Evolutionary conservation across 768 basidiomycete species (phyloP).

Genomic region (Macrolepiota dolichaula): DNA sequence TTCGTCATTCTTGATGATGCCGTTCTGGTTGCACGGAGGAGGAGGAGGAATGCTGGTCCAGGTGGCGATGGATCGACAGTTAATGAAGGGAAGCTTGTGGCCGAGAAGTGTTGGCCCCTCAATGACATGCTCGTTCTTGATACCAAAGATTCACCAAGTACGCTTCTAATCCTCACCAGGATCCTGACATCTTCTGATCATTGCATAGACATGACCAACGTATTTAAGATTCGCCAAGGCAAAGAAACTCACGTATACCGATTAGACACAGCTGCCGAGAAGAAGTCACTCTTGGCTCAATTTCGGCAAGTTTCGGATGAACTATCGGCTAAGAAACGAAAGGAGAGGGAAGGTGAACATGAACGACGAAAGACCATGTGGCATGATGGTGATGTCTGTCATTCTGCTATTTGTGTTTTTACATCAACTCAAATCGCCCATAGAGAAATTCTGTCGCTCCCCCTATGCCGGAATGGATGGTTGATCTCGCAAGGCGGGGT

Average conservation of each 20-base stretch:
- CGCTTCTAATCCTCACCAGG: constrained; percentile 21
- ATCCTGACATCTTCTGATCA: constrained; percentile 7
- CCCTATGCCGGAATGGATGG: constrained; percentile 74
- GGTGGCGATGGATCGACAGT: constrained; percentile 39
- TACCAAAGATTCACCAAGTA: constrained; percentile 92
- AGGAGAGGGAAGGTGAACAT: constrained; percentile 92
- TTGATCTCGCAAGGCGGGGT: constrained; percentile 57
- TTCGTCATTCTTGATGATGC: constrained; percentile 92
- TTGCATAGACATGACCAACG: constrained; percentile 76
- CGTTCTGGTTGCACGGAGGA: constrained; percentile 79
- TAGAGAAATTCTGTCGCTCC: constrained; percentile 40
- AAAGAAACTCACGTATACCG: constrained; percentile 96
- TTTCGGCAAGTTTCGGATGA: constrained; percentile 95
- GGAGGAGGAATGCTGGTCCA: constrained; percentile 58
- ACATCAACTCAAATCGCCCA: not conserved
- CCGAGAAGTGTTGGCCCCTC: constrained; percentile 90
- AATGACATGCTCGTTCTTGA: constrained; percentile 94
- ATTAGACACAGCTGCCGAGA: constrained; percentile 77
- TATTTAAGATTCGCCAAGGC: constrained; percentile 90
- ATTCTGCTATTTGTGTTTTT: not conserved
- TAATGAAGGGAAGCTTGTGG: constrained; percentile 77
- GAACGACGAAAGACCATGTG: constrained; percentile 81
- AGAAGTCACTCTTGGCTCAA: constrained; percentile 79
- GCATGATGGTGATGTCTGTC: constrained; percentile 37
- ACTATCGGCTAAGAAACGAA: constrained; percentile 79